Evolutionary conservation across 2,329 filamentous ascomycete genomes (phyloP), one percentile per base, ranked within the genome.

Genomic region (Emmonsiellopsis sp.): DNA sequence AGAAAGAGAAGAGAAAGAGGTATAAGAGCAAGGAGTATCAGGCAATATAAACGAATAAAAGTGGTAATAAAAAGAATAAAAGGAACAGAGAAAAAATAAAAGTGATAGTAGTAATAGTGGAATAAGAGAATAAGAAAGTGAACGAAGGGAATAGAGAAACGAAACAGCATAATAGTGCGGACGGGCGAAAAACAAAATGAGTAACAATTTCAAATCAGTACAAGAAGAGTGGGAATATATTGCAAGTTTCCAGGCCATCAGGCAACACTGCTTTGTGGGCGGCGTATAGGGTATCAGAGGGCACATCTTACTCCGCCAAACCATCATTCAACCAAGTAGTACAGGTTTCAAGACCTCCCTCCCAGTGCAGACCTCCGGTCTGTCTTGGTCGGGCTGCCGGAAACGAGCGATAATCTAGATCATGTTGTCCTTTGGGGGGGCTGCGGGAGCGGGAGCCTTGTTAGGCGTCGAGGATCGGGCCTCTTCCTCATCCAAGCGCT

Each of bases 401-500:
- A 26, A 26, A 26, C 20, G 20, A 26, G 20, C 20, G 20, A 26
- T 26, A 44, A 40, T 53, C 65, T 56, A 71, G 53, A 70, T 69
- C 64, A 71, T 68, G 53, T 70, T 71, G 44, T 57, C 55, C 37
- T 30, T 52, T 15, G 42, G 42, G 9, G 45, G n/a, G 16, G 11
- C n/a, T 34, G 41, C 48, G 45, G 13, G 46, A 34, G 38, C 32
- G 34, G 44, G 38, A 7, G 44, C 15, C 38, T 47, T 54, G 37
- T 51, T 49, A 20, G 67, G 58, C 50, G 63, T 61, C 40, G 58
- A 63, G 38, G 59, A 60, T 26, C 68, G 63, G 31, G 58, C 57
- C 56, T 79, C 77, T 57, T 80, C 78, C 51, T 76, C 74, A 67
- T 92, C 87, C 53, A 93, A 76, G 63, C 86, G 79, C 69, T 87